Percentiles rank a stretch among this genome's conserved stretches.
Conservation (phyloP, 2,329 filamentous ascomycete genomes). For the Fusarium chlamydosporum region DNA sequence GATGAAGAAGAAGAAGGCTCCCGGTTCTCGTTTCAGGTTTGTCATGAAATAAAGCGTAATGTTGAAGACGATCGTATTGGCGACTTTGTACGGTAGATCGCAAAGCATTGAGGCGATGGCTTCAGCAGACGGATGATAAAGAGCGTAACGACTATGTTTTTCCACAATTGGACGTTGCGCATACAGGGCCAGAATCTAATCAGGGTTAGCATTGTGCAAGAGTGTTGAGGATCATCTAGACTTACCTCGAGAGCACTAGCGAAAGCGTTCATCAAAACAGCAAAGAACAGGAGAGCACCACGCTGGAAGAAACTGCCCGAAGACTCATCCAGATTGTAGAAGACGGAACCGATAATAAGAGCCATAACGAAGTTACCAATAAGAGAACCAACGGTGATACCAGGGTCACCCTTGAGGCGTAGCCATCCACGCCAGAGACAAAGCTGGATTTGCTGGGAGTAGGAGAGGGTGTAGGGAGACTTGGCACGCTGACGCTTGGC, state of each 20-base stretch:
- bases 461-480: conserved; percentile 88
- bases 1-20: conserved; percentile 87
- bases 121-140: conserved; percentile 92
- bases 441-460: conserved; percentile 79
- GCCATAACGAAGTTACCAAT: conserved; percentile 82
- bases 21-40: conserved; percentile 79
- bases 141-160: conserved; percentile 86
- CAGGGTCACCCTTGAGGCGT: conserved; percentile 82
- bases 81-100: conserved; percentile 83
- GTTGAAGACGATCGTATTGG: conserved; percentile 84
- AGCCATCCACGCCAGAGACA: conserved; percentile 86
- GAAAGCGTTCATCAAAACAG: conserved; percentile 88
- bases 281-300: conserved; percentile 87
- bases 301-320: conserved; percentile 83
- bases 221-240: not conserved
- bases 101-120: conserved; percentile 88
- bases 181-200: conserved; percentile 83
- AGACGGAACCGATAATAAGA: conserved; percentile 83
- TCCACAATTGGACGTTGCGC: conserved; percentile 92
- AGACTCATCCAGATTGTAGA: conserved; percentile 78
- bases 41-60: conserved; percentile 89
- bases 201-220: not conserved
- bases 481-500: conserved; percentile 71
- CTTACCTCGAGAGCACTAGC: conserved; percentile 79
- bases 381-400: conserved; percentile 76